Conservation (phyloP, 2,329 filamentous ascomycete species). For the Xylariaceae sp. region DNA sequence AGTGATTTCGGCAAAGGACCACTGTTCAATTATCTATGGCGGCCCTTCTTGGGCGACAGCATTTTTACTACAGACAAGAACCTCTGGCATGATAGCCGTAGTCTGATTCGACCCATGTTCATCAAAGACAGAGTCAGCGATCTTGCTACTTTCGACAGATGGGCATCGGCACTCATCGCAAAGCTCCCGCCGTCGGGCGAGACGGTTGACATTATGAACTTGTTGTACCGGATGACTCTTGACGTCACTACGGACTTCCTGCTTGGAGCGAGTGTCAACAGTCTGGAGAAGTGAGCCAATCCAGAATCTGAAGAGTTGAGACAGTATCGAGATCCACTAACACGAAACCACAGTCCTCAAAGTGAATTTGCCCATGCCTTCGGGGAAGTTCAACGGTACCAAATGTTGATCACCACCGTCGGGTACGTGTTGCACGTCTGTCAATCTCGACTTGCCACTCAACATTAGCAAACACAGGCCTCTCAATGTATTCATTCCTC, state of each 20-base stretch:
- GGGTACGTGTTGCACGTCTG: conserved; percentile 26
- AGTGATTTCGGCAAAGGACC: conserved; percentile 48
- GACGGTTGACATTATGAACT: conserved; percentile 55
- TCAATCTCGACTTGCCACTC: not conserved
- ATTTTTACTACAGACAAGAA: conserved; percentile 53
- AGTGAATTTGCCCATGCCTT: conserved; percentile 66
- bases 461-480: conserved; percentile 42
- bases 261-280: conserved; percentile 55
- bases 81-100: conserved; percentile 50
- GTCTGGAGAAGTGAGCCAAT: conserved; percentile 37
- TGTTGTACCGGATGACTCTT: conserved; percentile 63
- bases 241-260: conserved; percentile 66
- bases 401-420: conserved; percentile 56
- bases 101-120: conserved; percentile 53
- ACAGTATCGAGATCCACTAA: conserved; percentile 12
- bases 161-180: conserved; percentile 55
- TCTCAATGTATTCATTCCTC: conserved; percentile 55
- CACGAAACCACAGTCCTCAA: conserved; percentile 37
- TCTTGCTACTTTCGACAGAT: conserved; percentile 55
- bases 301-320: not conserved
- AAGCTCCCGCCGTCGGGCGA: conserved; percentile 52
- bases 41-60: conserved; percentile 49
- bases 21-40: conserved; percentile 39
- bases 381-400: conserved; percentile 63
- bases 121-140: conserved; percentile 43